Evolutionary conservation across 768 basidiomycete genomes (phyloP).

Genomic region (Lentinula raphanica): DNA sequence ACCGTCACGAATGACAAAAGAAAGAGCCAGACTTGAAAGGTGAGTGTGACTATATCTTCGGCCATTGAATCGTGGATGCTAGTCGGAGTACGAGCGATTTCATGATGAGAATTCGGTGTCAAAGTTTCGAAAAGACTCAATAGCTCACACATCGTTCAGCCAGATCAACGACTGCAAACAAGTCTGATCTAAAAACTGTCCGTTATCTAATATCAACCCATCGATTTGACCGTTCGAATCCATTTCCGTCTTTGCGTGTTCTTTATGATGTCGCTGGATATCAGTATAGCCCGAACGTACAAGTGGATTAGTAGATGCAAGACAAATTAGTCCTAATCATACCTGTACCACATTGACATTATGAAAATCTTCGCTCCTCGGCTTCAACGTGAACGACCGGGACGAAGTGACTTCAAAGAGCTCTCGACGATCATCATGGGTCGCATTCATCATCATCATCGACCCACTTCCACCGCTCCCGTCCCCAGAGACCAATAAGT

Average conservation of each 20-base stretch:
- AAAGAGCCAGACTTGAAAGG: slow-evolving; percentile 46
- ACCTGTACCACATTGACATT: background rate
- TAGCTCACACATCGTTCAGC: slow-evolving; percentile 39
- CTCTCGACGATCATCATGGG: no score
- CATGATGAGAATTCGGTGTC: background rate
- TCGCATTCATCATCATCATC: no score
- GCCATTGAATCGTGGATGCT: slow-evolving; percentile 28
- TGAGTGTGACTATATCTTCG: slow-evolving; percentile 42
- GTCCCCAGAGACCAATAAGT: background rate
- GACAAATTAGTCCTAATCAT: background rate
- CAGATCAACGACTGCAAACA: slow-evolving; percentile 42
- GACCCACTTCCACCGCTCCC: background rate
- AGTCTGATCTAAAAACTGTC: slow-evolving; percentile 11
- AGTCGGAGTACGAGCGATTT: background rate
- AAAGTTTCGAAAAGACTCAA: background rate
- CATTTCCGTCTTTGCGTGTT: background rate
- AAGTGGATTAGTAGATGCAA: no score
- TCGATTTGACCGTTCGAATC: slow-evolving; percentile 8
- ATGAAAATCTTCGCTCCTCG: background rate
- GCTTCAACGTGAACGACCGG: no score
- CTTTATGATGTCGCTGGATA: slow-evolving; percentile 1
- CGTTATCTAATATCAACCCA: slow-evolving; percentile 6
- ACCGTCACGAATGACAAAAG: slow-evolving; percentile 42
- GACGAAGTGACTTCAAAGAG: no score
- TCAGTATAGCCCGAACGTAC: no score